A percentile compares a stretch with the other conserved stretches of the same genome.
phyloP scores from a whole-genome alignment of 2,329 filamentous ascomycete species.

The Fusarium agapanthi region DNA sequence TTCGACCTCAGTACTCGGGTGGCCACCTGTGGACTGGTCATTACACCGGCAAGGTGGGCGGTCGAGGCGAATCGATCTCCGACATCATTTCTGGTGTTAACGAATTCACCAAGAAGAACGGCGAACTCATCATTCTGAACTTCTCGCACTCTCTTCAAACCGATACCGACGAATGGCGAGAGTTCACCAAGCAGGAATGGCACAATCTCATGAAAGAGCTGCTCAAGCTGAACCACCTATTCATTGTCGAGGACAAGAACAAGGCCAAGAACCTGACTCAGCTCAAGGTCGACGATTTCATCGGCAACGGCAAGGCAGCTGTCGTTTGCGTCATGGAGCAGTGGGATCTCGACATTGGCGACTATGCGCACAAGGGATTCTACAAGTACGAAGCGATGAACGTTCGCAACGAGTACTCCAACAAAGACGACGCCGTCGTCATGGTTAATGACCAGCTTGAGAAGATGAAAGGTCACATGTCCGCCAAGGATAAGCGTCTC shows the following conservation, averaged over 20 bases:
- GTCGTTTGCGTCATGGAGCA: neutral
- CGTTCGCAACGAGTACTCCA: slow-evolving; percentile 12
- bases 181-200: slow-evolving; percentile 18
- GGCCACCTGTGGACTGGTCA: neutral
- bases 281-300: neutral
- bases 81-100: neutral
- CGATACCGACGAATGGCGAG: slow-evolving; percentile 1
- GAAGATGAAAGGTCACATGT: slow-evolving; percentile 17
- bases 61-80: neutral
- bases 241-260: neutral
- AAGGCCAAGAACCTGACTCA: slow-evolving; percentile 2
- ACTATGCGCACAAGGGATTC: slow-evolving; percentile 2
- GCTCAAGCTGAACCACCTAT: neutral
- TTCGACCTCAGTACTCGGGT: slow-evolving; percentile 1
- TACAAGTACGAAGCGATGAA: slow-evolving; percentile 5
- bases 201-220: slow-evolving; percentile 8
- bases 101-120: slow-evolving; percentile 2
- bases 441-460: slow-evolving; percentile 7
- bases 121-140: neutral
- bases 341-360: neutral
- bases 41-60: neutral
- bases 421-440: neutral
- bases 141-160: slow-evolving; percentile 10
- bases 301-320: neutral
- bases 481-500: slow-evolving; percentile 1